These are phyloP conservation scores for Fusarium cyanostomum DNA, from an alignment of 2,329 filamentous ascomycete species.

Conservation along the genomic window DNA sequence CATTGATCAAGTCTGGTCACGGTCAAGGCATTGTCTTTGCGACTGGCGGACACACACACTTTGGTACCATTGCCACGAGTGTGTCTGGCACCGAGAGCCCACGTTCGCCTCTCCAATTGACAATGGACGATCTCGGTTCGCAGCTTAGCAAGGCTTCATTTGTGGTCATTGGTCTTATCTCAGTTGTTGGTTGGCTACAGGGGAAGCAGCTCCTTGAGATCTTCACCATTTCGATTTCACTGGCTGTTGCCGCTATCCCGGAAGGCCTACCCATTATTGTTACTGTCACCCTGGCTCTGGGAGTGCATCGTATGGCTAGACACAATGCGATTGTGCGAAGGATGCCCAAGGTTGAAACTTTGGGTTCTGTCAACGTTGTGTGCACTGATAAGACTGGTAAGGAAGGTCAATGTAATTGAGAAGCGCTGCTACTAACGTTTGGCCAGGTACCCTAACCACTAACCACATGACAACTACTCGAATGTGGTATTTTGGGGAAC, in stretches of 20 bases:
- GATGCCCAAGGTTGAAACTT: constrained; percentile 95
- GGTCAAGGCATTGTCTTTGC: constrained; percentile 98
- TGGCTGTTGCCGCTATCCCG: constrained; percentile 95
- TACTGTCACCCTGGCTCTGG: constrained; percentile 92
- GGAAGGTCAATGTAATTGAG: constrained; percentile 6
- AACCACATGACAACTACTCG: constrained; percentile 99
- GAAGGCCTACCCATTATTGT: constrained; percentile 98
- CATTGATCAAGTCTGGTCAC: constrained; percentile 91
- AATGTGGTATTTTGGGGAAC: constrained; percentile 90
- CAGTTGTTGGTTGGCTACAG: constrained; percentile 87
- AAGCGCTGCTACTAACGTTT: constrained; percentile 25
- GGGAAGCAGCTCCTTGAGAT: constrained; percentile 92
- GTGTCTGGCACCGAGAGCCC: constrained; percentile 96
- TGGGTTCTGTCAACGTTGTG: constrained; percentile 99
- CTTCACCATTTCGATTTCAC: constrained; percentile 96
- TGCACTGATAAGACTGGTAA: constrained; percentile 96
- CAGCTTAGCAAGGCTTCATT: constrained; percentile 98
- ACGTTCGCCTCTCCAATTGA: constrained; percentile 89
- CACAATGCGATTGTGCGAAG: constrained; percentile 94
- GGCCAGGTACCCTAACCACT: constrained; percentile 83
- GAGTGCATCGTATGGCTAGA: constrained; percentile 95
- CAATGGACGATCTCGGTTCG: constrained; percentile 97
- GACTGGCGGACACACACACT: constrained; percentile 92
- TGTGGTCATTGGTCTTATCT: constrained; percentile 91
- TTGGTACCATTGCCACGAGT: constrained; percentile 94